Base-by-base conservation (phyloP, 306 rosid genomes). In the Vigna reflexopilosa region DNA sequence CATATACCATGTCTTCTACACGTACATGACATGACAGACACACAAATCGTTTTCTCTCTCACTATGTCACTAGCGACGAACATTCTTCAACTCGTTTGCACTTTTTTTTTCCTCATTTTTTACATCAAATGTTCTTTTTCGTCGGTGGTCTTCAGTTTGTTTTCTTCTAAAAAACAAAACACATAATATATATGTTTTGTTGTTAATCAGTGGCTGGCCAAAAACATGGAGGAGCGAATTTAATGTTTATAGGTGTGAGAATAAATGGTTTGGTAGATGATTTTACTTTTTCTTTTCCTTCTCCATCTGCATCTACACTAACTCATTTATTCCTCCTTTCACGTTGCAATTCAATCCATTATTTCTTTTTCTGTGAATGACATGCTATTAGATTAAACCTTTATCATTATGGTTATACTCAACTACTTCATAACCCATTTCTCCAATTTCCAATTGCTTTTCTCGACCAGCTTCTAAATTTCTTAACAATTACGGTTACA, bases 231-330 rank as follows among this genome's bases (percentile, higher is more conserved):
- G 13, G n/a, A 15, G 4, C 44, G 17, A 36, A 24, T 38, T 79
- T 79, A 72, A 63, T 72, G 67, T 63, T 36, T 58, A 64, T 52
- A 38, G 78, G 67, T 72, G 49, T 50, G 68, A 72, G 73, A 72
- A 65, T 64, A 44, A 72, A 80, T 80, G 51, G 47, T 80, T 52
- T 28, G 59, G n/a, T 70, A 49, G 3, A 28, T 19, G 4, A 14
- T 42, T 66, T 24, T 56, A 24, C 47, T 63, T 55, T 2, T 10
- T 14, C 9, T 62, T 15, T 40, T 20, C 9, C 14, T 44, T 58
- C 5, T 66, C 19, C 9, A 3, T 47, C 28, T 76, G 50, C 14
- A 49, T 50, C 62, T 17, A 20, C 7, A 3, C 76, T 10, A 44
- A 45, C 45, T 9, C 15, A 11, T 62, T 48, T 19, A 63, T 63